Percentiles rank a stretch among this genome's conserved stretches.
Evolutionary conservation across 257 asterid genomes (phyloP).

Genomic region (Solanum rostratum): DNA sequence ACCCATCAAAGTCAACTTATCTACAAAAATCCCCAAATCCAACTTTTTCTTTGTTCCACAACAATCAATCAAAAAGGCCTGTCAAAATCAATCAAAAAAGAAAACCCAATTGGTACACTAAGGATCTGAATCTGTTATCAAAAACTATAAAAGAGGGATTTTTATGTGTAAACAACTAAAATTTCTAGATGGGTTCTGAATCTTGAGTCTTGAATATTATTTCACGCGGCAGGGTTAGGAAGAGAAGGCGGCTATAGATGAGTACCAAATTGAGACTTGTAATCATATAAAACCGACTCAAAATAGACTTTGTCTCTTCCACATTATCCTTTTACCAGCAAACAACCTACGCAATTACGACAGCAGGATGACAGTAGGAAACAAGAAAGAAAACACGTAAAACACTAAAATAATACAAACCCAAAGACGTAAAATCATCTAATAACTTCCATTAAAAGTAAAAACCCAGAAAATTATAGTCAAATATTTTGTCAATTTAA

Average conservation of each 20-base stretch:
- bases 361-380: neutral
- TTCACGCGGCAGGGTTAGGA: neutral
- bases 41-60: neutral
- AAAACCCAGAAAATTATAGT: neutral
- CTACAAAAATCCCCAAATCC: constrained; percentile 4
- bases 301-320: neutral
- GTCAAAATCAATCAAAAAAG: constrained; percentile 18
- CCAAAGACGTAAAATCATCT: neutral
- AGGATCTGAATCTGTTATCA: neutral
- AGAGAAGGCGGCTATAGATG: neutral
- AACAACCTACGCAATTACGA: neutral
- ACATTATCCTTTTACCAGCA: neutral
- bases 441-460: neutral
- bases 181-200: neutral
- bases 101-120: neutral
- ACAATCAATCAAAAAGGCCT: constrained; percentile 11
- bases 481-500: neutral
- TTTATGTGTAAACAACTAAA: neutral
- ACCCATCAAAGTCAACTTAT: constrained; percentile 56
- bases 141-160: neutral
- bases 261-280: neutral
- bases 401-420: constrained; percentile 15
- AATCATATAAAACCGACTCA: neutral
- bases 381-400: neutral
- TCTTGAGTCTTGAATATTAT: neutral